A percentile compares a stretch with the other conserved stretches of the same genome.
These are phyloP conservation scores for Leccinellum rugosiceps DNA, from an alignment of 768 basidiomycete genomes.

Conservation along the genomic window DNA sequence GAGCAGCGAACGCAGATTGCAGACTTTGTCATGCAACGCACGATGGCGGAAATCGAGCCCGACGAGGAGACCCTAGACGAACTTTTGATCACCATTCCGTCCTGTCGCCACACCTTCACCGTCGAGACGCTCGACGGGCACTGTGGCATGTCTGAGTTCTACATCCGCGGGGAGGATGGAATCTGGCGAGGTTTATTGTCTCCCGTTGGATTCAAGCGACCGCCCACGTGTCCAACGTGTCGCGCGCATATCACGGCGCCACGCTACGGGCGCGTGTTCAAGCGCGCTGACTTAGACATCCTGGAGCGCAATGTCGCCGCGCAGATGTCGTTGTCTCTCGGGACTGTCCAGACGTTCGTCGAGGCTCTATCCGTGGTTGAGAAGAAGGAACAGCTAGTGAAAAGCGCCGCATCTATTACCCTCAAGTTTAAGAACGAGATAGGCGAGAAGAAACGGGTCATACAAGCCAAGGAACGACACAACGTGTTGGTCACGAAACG, in stretches of 20 bases:
- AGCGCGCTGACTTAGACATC: constrained; percentile 62
- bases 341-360: constrained; percentile 27
- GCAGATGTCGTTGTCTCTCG: constrained; percentile 47
- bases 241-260: constrained; percentile 52
- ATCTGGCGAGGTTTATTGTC: constrained; percentile 43
- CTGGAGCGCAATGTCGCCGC: constrained; percentile 60
- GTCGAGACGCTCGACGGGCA: constrained; percentile 68
- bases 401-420: constrained; percentile 8
- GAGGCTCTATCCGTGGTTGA: constrained; percentile 24
- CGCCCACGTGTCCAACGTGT: constrained; percentile 63
- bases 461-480: constrained; percentile 11
- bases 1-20: constrained; percentile 43
- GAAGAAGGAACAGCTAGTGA: constrained; percentile 15
- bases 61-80: constrained; percentile 42
- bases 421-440: constrained; percentile 15
- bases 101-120: constrained; percentile 65
- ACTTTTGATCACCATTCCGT: constrained; percentile 56
- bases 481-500: constrained; percentile 13
- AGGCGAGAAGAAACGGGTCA: neutral
- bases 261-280: constrained; percentile 60
- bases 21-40: constrained; percentile 55
- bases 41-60: constrained; percentile 46
- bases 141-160: constrained; percentile 50
- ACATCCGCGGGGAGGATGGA: constrained; percentile 34
- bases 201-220: constrained; percentile 37